Evolutionary conservation across 495 filamentous ascomycete genomes (phyloP).

Genomic region (Aspergillus sclerotiicarbonarius): DNA sequence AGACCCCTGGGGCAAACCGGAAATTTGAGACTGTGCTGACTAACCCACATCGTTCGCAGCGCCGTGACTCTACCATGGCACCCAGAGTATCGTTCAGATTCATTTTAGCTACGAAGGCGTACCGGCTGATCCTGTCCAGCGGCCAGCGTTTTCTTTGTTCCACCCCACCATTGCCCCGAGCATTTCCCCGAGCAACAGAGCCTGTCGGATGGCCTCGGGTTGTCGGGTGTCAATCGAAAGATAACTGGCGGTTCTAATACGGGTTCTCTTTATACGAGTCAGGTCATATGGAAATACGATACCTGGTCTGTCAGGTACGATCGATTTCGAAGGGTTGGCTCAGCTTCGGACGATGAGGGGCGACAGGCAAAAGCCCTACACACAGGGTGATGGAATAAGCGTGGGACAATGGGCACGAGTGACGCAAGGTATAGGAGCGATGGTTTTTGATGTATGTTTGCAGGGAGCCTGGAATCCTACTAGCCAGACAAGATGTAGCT

Average conservation of each 20-base stretch:
- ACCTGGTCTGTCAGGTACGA: neutral
- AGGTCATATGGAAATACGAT: neutral
- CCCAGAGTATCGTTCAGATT: neutral
- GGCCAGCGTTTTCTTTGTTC: neutral
- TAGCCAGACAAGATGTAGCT: neutral
- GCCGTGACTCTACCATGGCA: neutral
- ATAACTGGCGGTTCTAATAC: neutral
- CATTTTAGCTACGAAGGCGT: neutral
- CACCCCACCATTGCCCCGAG: neutral
- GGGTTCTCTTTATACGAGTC: neutral
- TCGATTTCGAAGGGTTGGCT: neutral
- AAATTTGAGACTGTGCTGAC: neutral
- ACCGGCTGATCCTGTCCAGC: neutral
- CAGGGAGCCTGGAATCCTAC: neutral
- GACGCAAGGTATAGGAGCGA: neutral
- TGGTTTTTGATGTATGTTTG: neutral
- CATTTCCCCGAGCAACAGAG: neutral
- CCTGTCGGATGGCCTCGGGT: neutral
- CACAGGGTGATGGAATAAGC: neutral
- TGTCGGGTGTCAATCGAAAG: neutral
- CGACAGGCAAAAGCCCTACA: neutral
- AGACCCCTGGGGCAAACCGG: neutral
- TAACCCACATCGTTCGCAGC: neutral
- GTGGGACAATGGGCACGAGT: neutral
- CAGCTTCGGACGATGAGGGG: neutral